phyloP scores from a whole-genome alignment of 1,284 basidiomycete genomes.

The Heimioporus punctisporus region DNA sequence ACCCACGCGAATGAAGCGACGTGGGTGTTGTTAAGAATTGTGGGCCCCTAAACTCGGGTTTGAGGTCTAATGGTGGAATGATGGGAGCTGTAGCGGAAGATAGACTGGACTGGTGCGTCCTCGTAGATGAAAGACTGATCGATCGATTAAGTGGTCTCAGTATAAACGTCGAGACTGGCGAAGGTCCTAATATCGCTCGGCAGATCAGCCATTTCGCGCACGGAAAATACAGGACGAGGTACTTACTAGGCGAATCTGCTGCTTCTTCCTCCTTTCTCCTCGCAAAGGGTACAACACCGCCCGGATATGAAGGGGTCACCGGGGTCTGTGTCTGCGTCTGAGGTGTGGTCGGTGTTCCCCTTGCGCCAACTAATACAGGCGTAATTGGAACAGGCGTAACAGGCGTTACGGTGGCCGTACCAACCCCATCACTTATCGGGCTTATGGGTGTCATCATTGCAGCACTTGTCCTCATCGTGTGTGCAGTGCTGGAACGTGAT shows the following conservation, averaged over 20 bases:
- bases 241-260: slow-evolving; percentile 31
- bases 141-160: slow-evolving; percentile 36
- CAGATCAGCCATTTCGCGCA: too few species aligned
- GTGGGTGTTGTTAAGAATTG: slow-evolving; percentile 36
- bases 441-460: slow-evolving; percentile 28
- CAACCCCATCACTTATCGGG: slow-evolving; percentile 12
- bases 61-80: slow-evolving; percentile 59
- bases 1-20: slow-evolving; percentile 31
- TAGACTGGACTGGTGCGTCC: slow-evolving; percentile 48
- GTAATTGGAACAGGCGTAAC: slow-evolving; percentile 32
- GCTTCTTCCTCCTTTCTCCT: slow-evolving; percentile 31
- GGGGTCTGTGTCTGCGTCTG: slow-evolving; percentile 23
- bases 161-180: slow-evolving; percentile 35
- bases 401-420: slow-evolving; percentile 27
- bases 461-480: slow-evolving; percentile 28
- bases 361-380: slow-evolving; percentile 19
- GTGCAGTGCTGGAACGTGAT: slow-evolving; percentile 23
- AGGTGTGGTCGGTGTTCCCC: slow-evolving; percentile 13
- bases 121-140: slow-evolving; percentile 48
- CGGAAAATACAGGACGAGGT: not conserved
- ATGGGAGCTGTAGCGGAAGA: slow-evolving; percentile 42
- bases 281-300: slow-evolving; percentile 20
- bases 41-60: slow-evolving; percentile 52
- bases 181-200: slow-evolving; percentile 31
- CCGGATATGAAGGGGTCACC: slow-evolving; percentile 23